These are phyloP conservation scores for Auriculariales sp. DNA, from an alignment of 768 basidiomycete species.

Conservation along the genomic window DNA sequence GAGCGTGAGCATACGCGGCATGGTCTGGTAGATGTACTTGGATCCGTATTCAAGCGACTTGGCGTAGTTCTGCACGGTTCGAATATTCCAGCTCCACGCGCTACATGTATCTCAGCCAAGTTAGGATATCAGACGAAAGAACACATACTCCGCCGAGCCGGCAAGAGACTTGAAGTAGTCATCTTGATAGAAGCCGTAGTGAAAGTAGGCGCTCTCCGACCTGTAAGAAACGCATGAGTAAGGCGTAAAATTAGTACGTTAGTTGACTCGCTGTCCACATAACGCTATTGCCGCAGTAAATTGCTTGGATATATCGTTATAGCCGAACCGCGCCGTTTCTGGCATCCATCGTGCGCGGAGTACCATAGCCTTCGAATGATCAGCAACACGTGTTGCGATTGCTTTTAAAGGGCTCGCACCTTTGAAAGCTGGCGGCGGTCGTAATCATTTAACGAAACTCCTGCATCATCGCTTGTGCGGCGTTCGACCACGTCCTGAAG, in stretches of 20 bases:
- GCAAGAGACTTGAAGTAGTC: too few relatives aligned
- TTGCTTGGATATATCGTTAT: constrained; percentile 41
- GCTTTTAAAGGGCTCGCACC: too few relatives aligned
- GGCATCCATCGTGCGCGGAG: constrained; percentile 87
- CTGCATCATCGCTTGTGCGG: too few relatives aligned
- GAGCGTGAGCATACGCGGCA: constrained; percentile 84
- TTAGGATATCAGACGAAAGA: background rate
- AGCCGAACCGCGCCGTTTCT: constrained; percentile 72
- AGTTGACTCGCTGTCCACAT: constrained; percentile 17
- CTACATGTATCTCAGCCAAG: constrained; percentile 18
- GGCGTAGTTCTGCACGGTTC: constrained; percentile 51
- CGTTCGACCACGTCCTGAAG: too few relatives aligned
- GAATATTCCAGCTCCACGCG: constrained; percentile 41
- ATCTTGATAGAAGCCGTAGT: constrained; percentile 83
- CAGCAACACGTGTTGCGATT: too few relatives aligned
- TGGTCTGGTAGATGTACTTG: constrained; percentile 91
- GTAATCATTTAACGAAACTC: too few relatives aligned
- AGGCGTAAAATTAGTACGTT: background rate
- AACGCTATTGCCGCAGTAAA: constrained; percentile 20
- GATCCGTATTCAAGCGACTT: constrained; percentile 69
- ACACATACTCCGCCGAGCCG: too few relatives aligned
- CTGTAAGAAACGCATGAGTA: constrained; percentile 19
- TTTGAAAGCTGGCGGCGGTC: too few relatives aligned
- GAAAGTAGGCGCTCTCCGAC: constrained; percentile 77
- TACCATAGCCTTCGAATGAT: constrained; percentile 43